A percentile compares a stretch with the other conserved stretches of the same genome.
Conservation (phyloP, 129 eudicot species). For the Ambrosia artemisiifolia region DNA sequence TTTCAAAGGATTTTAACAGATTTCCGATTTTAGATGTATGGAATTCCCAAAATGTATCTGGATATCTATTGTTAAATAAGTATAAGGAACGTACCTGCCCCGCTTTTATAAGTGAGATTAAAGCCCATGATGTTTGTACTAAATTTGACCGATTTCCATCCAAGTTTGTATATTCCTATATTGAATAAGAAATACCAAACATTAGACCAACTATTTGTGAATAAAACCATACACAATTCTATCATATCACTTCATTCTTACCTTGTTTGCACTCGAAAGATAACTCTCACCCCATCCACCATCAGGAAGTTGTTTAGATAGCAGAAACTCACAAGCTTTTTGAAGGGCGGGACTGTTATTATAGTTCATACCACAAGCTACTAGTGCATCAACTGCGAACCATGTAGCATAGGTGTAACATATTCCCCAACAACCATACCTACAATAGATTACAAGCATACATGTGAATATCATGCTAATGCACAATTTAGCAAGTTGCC, state of each 20-base stretch:
- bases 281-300: slow-evolving; percentile 97
- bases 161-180: slow-evolving; percentile 33
- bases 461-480: background rate
- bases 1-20: too few relatives aligned
- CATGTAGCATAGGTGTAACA: slow-evolving; percentile 80
- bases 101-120: slow-evolving; percentile 48
- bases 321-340: slow-evolving; percentile 53
- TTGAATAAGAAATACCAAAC: background rate
- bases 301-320: slow-evolving; percentile 59
- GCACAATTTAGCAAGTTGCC: too few relatives aligned
- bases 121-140: slow-evolving; percentile 69
- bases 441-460: slow-evolving; percentile 10
- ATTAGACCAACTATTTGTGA: background rate
- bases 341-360: slow-evolving; percentile 34
- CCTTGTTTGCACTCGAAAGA: slow-evolving; percentile 60
- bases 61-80: too few relatives aligned
- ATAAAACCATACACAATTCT: background rate
- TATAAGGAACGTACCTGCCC: slow-evolving; percentile 46
- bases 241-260: background rate
- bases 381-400: slow-evolving; percentile 55
- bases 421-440: slow-evolving; percentile 81
- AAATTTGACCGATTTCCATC: slow-evolving; percentile 49
- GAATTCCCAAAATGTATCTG: too few relatives aligned
- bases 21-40: too few relatives aligned
- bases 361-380: slow-evolving; percentile 48